These are phyloP conservation scores for Austropuccinia psidii DNA, from an alignment of 1,284 basidiomycete genomes.

Conservation along the genomic window DNA sequence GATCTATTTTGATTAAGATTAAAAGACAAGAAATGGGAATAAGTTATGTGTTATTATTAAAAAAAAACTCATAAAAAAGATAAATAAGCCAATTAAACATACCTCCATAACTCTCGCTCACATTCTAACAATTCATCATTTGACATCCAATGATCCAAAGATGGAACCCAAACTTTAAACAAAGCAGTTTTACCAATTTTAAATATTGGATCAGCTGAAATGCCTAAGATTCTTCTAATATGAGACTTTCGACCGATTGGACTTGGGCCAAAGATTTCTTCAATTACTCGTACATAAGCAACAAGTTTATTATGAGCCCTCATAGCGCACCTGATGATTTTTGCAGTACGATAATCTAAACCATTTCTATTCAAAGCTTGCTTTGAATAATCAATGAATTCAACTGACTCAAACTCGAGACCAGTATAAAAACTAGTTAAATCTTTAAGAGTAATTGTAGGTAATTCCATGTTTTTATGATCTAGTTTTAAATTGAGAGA, in stretches of 20 bases:
- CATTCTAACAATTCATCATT: conserved; percentile 44
- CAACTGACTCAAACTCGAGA: conserved; percentile 27
- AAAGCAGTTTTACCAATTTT: conserved; percentile 46
- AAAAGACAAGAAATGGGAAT: neutral
- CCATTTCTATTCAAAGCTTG: conserved; percentile 39
- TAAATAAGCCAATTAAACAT: neutral
- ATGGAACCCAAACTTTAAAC: conserved; percentile 49
- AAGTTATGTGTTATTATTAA: neutral
- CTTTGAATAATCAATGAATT: conserved; percentile 17
- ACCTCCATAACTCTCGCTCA: conserved; percentile 43
- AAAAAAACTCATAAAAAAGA: neutral
- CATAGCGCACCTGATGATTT: conserved; percentile 46
- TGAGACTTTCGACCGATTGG: neutral
- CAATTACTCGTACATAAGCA: conserved; percentile 46
- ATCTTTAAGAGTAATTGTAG: conserved; percentile 18
- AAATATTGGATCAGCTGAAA: conserved; percentile 37
- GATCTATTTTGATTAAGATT: conserved; percentile 37
- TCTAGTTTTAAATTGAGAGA: neutral
- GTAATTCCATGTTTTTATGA: neutral
- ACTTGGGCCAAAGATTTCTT: conserved; percentile 36
- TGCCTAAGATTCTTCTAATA: neutral
- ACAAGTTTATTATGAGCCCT: conserved; percentile 48
- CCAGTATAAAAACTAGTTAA: conserved; percentile 28
- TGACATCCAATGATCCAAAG: conserved; percentile 41
- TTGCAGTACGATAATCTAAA: conserved; percentile 44